phyloP scores from a whole-genome alignment of 495 filamentous ascomycete genomes.

The Penicillium ucsense region DNA sequence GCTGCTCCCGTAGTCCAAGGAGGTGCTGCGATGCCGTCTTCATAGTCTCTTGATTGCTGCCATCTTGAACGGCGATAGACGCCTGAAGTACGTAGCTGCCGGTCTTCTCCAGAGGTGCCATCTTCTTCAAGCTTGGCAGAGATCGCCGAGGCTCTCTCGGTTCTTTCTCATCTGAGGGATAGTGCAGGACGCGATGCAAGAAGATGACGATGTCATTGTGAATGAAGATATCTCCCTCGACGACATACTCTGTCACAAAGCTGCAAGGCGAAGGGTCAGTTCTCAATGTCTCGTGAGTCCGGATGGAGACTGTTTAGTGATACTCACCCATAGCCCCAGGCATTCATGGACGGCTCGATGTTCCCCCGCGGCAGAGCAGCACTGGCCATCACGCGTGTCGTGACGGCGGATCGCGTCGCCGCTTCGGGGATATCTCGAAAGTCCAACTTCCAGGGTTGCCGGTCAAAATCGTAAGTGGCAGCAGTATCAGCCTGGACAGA shows the following conservation, averaged over 20 bases:
- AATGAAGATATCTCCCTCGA: conserved; percentile 41
- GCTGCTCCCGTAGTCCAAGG: conserved; percentile 46
- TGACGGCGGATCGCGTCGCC: conserved; percentile 37
- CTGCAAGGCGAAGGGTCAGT: conserved; percentile 11
- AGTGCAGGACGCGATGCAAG: conserved; percentile 38
- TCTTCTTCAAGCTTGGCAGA: conserved; percentile 24
- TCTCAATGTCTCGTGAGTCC: no score
- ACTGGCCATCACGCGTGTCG: conserved; percentile 38
- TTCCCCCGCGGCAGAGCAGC: conserved; percentile 34
- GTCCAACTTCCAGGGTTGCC: conserved; percentile 39
- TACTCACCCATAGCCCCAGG: conserved; percentile 42
- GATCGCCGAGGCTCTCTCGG: conserved; percentile 19
- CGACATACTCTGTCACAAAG: conserved; percentile 38
- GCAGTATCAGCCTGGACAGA: not conserved
- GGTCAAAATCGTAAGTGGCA: conserved; percentile 27
- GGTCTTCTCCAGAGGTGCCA: conserved; percentile 35
- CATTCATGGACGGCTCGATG: conserved; percentile 37
- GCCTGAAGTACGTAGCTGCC: conserved; percentile 44
- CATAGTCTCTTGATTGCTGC: conserved; percentile 43
- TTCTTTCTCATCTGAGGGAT: conserved; percentile 17
- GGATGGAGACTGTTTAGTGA: no score
- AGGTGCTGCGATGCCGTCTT: conserved; percentile 49
- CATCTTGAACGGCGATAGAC: conserved; percentile 39
- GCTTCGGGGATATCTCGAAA: conserved; percentile 46
- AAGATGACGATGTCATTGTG: conserved; percentile 39